Percentiles rank a stretch among this genome's conserved stretches.
phyloP scores from a whole-genome alignment of 2,329 filamentous ascomycete species.

The Xylariales sp. region DNA sequence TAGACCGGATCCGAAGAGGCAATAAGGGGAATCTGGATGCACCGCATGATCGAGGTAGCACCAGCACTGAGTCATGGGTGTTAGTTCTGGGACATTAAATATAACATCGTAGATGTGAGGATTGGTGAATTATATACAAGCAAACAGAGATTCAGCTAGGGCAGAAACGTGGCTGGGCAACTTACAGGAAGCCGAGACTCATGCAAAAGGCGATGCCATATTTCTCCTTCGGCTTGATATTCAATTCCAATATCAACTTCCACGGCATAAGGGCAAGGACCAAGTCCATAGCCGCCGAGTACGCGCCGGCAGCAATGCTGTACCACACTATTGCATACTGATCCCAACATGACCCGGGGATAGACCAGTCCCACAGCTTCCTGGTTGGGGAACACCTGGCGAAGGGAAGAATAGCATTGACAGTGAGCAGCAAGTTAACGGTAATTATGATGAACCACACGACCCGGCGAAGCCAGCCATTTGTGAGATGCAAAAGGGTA shows the following conservation, averaged over 20 bases:
- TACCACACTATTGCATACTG: constrained; percentile 12
- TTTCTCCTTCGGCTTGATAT: constrained; percentile 32
- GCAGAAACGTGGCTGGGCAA: neutral
- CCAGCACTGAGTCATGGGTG: constrained; percentile 14
- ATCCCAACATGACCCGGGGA: constrained; percentile 13
- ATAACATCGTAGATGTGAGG: neutral
- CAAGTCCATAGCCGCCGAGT: constrained; percentile 29
- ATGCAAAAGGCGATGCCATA: constrained; percentile 29
- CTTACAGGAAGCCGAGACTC: constrained; percentile 28
- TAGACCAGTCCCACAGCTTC: constrained; percentile 8
- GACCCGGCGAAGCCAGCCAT: constrained; percentile 17
- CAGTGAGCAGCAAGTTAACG: constrained; percentile 19
- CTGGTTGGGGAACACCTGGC: constrained; percentile 11
- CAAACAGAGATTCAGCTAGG: neutral
- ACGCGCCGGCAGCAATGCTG: constrained; percentile 15
- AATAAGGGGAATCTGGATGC: constrained; percentile 11
- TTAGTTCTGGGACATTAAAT: too few species aligned
- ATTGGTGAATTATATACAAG: neutral
- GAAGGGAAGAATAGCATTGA: constrained; percentile 20
- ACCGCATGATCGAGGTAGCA: constrained; percentile 12
- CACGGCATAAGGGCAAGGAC: constrained; percentile 31
- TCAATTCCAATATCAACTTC: constrained; percentile 28
- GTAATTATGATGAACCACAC: constrained; percentile 28
- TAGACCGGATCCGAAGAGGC: constrained; percentile 9
- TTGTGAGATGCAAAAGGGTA: constrained; percentile 25